Evolutionary conservation across 441 rosid species (phyloP).

Genomic region (Euphorbia neoarborescens): DNA sequence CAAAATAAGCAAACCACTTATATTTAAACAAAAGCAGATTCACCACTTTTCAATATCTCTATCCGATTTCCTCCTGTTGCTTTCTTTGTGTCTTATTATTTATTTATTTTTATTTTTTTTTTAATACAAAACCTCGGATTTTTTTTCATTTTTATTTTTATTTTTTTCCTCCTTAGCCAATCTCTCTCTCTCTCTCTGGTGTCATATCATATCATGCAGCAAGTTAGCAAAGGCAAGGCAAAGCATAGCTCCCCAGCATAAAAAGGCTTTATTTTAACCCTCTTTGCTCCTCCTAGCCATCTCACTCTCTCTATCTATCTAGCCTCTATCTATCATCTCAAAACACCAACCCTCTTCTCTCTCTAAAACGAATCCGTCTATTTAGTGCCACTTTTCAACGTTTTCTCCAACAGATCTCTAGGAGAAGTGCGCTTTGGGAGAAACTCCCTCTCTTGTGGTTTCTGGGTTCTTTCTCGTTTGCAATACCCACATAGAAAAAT

Average conservation of each 20-base stretch:
- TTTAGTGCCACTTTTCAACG: slow-evolving; percentile 30
- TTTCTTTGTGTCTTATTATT: not conserved
- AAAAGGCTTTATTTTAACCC: slow-evolving; percentile 22
- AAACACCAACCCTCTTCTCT: slow-evolving; percentile 18
- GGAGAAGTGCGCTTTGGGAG: slow-evolving; percentile 46
- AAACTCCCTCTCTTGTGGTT: slow-evolving; percentile 1
- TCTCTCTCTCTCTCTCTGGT: slow-evolving; percentile 19
- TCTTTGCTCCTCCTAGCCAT: slow-evolving; percentile 40
- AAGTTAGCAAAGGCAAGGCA: slow-evolving; percentile 16
- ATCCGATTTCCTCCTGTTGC: no score
- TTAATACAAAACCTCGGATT: slow-evolving; percentile 29
- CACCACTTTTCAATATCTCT: slow-evolving; percentile 15
- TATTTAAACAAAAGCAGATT: not conserved
- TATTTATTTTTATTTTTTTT: not conserved
- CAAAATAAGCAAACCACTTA: not conserved
- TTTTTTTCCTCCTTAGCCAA: slow-evolving; percentile 26
- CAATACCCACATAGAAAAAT: slow-evolving; percentile 33
- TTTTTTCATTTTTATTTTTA: slow-evolving; percentile 16
- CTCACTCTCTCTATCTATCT: slow-evolving; percentile 42
- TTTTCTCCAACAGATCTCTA: slow-evolving; percentile 63
- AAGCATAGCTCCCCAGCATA: slow-evolving; percentile 19
- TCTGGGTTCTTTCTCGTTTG: slow-evolving; percentile 32
- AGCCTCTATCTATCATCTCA: slow-evolving; percentile 23
- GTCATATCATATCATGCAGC: slow-evolving; percentile 79
- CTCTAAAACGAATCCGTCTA: slow-evolving; percentile 16